These are phyloP conservation scores for Sclerotinia glacialis DNA, from an alignment of 2,329 filamentous ascomycete species.

Conservation along the genomic window DNA sequence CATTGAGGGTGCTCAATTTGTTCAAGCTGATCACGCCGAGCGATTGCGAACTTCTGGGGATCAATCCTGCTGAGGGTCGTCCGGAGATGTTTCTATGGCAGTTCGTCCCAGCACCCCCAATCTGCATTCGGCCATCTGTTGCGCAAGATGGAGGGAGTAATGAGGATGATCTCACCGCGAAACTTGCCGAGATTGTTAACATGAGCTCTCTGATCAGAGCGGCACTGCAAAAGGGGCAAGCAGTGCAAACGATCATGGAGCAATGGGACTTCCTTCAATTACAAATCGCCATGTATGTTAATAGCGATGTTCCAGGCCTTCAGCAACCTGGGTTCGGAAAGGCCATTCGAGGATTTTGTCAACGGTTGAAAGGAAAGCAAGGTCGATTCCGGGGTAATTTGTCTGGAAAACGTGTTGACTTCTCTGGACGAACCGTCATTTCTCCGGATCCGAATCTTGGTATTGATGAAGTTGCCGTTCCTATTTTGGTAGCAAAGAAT, in stretches of 20 bases:
- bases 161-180: constrained; percentile 94
- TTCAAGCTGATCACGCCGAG: constrained; percentile 82
- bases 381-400: constrained; percentile 95
- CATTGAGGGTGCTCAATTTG: constrained; percentile 81
- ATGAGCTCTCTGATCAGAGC: constrained; percentile 85
- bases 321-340: constrained; percentile 85
- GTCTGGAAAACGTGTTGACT: constrained; percentile 97
- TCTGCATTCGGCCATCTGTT: constrained; percentile 91
- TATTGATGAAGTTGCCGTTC: constrained; percentile 91
- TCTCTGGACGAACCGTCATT: constrained; percentile 95
- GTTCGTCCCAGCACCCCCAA: constrained; percentile 87
- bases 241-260: constrained; percentile 89
- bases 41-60: constrained; percentile 87
- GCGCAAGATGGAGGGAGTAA: constrained; percentile 90
- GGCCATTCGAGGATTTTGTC: constrained; percentile 87
- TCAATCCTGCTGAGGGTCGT: constrained; percentile 80
- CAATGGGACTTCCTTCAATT: constrained; percentile 97
- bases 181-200: constrained; percentile 93
- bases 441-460: constrained; percentile 93
- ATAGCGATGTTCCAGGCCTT: constrained; percentile 92
- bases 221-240: constrained; percentile 77
- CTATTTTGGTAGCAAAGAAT: constrained; percentile 88
- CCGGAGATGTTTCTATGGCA: constrained; percentile 99
- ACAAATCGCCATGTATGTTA: constrained; percentile 96
- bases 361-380: constrained; percentile 94